phyloP scores from a whole-genome alignment of 176 grass and related monocot species.

The Raddia distichophylla region DNA sequence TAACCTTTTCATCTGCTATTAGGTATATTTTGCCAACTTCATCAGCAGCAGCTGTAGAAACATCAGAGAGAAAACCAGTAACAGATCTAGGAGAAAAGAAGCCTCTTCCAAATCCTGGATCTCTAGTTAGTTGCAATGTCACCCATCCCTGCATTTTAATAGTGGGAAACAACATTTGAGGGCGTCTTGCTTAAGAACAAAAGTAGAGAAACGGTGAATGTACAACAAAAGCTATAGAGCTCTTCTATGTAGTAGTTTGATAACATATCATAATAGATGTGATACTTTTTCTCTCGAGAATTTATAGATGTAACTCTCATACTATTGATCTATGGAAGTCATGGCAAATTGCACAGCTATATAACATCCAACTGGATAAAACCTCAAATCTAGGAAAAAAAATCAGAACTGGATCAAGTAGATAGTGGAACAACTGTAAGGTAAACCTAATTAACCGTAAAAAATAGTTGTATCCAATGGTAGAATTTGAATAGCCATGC shows the following conservation, averaged over 20 bases:
- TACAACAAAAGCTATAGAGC: conserved; percentile 28
- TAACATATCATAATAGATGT: background rate
- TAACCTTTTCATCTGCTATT: conserved; percentile 69
- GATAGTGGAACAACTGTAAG: conserved; percentile 2
- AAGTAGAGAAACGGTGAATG: conserved; percentile 37
- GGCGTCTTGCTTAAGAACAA: conserved; percentile 8
- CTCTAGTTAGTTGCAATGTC: conserved; percentile 82
- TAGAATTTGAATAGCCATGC: conserved; percentile 23
- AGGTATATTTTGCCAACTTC: conserved; percentile 95
- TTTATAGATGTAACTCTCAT: background rate
- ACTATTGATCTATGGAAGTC: background rate
- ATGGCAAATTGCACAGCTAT: background rate
- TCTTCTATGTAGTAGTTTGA: conserved; percentile 26
- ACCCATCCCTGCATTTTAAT: conserved; percentile 70
- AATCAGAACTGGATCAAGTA: conserved; percentile 5
- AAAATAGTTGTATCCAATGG: conserved; percentile 6
- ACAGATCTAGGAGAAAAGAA: conserved; percentile 97
- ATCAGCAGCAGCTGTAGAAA: conserved; percentile 90
- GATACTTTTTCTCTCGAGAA: background rate
- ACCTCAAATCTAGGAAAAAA: conserved; percentile 24
- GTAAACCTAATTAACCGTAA: background rate
- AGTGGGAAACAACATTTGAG: conserved; percentile 38
- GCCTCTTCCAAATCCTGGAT: conserved; percentile 68
- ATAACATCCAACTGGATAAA: conserved; percentile 28
- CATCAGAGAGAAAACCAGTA: conserved; percentile 92